A percentile compares a stretch with the other conserved stretches of the same genome.
phyloP scores from a whole-genome alignment of 1,139 yeast genomes.

The Pichia sp. region DNA sequence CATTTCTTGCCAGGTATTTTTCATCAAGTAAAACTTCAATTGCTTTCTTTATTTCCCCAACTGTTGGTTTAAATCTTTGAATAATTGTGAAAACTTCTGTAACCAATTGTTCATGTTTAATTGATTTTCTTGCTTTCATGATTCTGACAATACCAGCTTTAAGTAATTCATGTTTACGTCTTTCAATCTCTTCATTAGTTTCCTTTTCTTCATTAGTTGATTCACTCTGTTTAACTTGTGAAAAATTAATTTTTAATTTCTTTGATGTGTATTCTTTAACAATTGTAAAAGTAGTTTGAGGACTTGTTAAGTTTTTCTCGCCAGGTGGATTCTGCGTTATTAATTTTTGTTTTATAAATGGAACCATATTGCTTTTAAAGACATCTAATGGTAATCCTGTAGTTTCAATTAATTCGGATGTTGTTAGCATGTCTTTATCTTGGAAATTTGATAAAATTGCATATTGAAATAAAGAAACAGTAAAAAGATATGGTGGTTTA shows the following conservation, averaged over 20 bases:
- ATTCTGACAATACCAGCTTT: constrained; percentile 94
- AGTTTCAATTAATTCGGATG: constrained; percentile 53
- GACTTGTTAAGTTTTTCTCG: constrained; percentile 39
- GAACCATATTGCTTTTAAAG: constrained; percentile 69
- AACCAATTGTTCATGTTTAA: constrained; percentile 73
- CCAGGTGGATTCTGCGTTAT: constrained; percentile 61
- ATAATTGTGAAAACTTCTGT: constrained; percentile 89
- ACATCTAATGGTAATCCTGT: constrained; percentile 64
- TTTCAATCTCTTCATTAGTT: constrained; percentile 78
- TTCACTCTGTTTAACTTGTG: constrained; percentile 66
- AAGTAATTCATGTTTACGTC: constrained; percentile 77
- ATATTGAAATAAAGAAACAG: constrained; percentile 81
- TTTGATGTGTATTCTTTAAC: constrained; percentile 82
- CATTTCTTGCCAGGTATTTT: constrained; percentile 79
- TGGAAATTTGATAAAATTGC: constrained; percentile 80
- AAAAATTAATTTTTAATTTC: constrained; percentile 78
- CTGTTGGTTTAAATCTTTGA: constrained; percentile 77
- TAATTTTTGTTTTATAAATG: constrained; percentile 74
- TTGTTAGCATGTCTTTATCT: constrained; percentile 51
- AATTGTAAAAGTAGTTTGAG: constrained; percentile 60
- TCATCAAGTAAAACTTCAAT: constrained; percentile 82
- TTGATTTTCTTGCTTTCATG: constrained; percentile 85
- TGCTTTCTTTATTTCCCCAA: constrained; percentile 80
- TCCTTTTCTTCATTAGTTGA: constrained; percentile 73
- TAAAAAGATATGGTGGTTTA: constrained; percentile 75